Evolutionary conservation across 108 stramenopile species (phyloP).

Genomic region (Chaetoceros tenuissimus): DNA sequence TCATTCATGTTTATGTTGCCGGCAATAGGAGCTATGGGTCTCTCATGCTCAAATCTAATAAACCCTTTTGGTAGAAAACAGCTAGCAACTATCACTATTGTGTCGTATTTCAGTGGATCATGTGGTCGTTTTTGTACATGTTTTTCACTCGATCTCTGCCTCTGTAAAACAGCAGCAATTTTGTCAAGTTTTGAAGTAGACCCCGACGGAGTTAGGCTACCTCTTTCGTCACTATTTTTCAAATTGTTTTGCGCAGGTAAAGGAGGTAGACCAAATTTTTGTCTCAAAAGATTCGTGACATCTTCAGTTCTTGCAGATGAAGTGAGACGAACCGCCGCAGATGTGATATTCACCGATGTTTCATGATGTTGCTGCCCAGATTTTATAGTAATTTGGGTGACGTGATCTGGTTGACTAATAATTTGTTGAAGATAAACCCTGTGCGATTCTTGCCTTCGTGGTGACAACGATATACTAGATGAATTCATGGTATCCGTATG

Average conservation of each 20-base stretch:
- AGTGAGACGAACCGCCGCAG: conserved; percentile 40
- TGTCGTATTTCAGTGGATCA: conserved; percentile 10
- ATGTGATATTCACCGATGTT: conserved; percentile 33
- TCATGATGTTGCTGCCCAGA: neutral
- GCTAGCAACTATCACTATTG: conserved; percentile 44
- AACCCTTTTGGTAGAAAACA: conserved; percentile 33
- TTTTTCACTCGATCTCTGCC: neutral
- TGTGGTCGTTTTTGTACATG: neutral
- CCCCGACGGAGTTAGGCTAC: neutral
- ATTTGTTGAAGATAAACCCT: conserved; percentile 53
- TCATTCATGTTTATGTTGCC: neutral
- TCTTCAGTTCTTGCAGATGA: conserved; percentile 31
- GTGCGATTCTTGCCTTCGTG: conserved; percentile 23
- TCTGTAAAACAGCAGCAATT: neutral
- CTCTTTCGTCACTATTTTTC: neutral
- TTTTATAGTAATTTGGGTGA: neutral
- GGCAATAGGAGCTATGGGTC: neutral
- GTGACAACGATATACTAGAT: neutral
- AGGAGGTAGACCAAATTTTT: conserved; percentile 23
- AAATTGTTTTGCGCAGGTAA: neutral
- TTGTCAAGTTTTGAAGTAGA: neutral
- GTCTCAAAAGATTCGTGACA: conserved; percentile 35
- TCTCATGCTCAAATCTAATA: conserved; percentile 39
- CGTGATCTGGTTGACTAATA: neutral
- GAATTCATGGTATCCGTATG: neutral